These are phyloP conservation scores for Clonostachys rhizophaga DNA, from an alignment of 2,329 filamentous ascomycete species.

Conservation along the genomic window DNA sequence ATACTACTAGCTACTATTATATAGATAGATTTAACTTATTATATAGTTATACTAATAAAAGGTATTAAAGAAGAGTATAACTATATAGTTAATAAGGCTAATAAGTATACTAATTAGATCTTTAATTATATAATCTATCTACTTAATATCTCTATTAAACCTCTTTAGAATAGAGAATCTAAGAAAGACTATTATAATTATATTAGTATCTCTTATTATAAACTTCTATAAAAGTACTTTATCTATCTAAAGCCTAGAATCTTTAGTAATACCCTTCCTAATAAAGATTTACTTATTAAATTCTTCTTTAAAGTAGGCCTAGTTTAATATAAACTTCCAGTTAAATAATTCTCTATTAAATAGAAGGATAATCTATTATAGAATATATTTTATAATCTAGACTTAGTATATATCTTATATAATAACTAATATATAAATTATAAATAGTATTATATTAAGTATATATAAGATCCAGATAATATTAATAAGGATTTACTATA, in stretches of 20 bases:
- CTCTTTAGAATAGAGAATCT: not conserved
- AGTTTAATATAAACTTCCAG: not conserved
- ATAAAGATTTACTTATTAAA: not conserved
- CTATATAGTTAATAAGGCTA: not conserved
- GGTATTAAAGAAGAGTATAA: not conserved
- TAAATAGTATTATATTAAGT: not conserved
- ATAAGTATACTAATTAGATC: not conserved
- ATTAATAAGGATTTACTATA: too few species aligned
- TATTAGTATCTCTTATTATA: not conserved
- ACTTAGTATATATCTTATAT: not conserved
- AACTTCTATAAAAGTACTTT: not conserved
- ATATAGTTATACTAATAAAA: not conserved
- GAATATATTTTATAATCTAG: not conserved
- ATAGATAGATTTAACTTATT: not conserved
- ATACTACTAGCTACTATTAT: not conserved
- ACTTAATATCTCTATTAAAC: not conserved
- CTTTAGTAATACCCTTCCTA: not conserved
- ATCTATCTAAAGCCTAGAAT: not conserved
- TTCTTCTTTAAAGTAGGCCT: not conserved
- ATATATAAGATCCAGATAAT: not conserved
- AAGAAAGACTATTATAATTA: not conserved
- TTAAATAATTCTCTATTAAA: not conserved
- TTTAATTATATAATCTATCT: not conserved
- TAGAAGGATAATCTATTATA: not conserved
- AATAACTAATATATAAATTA: not conserved